Conservation (phyloP, 75 land plant species). For the Selaginella tamariscina region DNA sequence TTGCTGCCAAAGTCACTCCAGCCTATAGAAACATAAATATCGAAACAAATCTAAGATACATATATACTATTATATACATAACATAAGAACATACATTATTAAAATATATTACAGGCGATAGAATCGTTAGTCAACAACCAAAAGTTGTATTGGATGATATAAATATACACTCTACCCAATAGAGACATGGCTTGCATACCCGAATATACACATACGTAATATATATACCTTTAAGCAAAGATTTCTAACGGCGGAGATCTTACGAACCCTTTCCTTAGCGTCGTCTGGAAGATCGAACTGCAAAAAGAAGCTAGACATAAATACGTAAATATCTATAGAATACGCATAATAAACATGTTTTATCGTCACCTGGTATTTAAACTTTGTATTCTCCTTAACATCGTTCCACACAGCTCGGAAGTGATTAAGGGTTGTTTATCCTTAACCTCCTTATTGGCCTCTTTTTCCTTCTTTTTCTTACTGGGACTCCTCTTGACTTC, state of each 20-base stretch:
- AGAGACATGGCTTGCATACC: background rate
- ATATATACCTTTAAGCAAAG: constrained; percentile 73
- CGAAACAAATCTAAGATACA: no score
- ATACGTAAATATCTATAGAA: background rate
- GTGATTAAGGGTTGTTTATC: constrained; percentile 45
- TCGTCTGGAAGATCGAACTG: constrained; percentile 84
- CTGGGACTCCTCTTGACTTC: constrained; percentile 2
- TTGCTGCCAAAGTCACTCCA: constrained; percentile 66
- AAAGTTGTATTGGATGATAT: no score
- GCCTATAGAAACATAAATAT: constrained; percentile 54
- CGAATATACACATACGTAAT: background rate
- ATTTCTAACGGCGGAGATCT: constrained; percentile 69
- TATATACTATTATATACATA: no score
- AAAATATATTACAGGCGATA: no score
- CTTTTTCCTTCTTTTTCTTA: constrained; percentile 8
- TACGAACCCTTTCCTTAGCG: constrained; percentile 40
- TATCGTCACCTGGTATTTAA: constrained; percentile 77
- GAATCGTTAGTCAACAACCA: no score
- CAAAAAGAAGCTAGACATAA: background rate
- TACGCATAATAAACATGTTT: background rate
- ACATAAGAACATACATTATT: no score
- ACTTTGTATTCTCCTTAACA: constrained; percentile 62
- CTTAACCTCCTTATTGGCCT: constrained; percentile 28
- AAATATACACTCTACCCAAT: no score
- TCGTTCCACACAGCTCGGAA: constrained; percentile 67